Base-by-base conservation (phyloP, 176 grass and related monocot genomes). In the Zea luxurians region DNA sequence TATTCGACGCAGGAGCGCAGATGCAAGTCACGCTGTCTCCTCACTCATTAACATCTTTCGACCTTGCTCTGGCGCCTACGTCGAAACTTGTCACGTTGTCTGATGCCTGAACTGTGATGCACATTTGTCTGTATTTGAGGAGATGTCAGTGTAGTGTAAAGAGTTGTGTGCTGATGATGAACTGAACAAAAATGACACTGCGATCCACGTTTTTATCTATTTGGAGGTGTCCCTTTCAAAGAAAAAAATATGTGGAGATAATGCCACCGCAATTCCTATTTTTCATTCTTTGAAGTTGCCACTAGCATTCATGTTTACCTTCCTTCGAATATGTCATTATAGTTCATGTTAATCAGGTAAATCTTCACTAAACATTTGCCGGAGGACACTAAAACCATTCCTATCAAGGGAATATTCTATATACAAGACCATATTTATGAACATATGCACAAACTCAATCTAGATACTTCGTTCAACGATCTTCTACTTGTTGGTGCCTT, bases 1-100 rank as follows among this genome's bases (percentile, higher is more conserved):
- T 98, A 13, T 5, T 6, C 18, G 82, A 90, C 35, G 87, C 89
- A 8, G 88, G 64, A 69, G 64, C 68, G 13, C 55, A 94, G 37
- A 94, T 90, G 92, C 43, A 67, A 18, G 81, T 90, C 49, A 82
- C 71, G 13, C 58, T 98, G 46, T 38, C 73, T 63, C 89, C 89
- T 5, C 63, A 89, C 75, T 94, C 95, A 15, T 49, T 70, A 11
- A 70, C 68, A 2, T 88, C 92, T 0, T 94, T 94, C 4, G 95
- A 98, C 69, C 71, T 98, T 10, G 85, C 82, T 18, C 71, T 92
- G 44, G 58, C 50, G 20, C 53, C n/a, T 27, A 27, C 84, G n/a
- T 68, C 73, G 9, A 17, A 79, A 74, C 65, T 55, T 44, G 44
- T 42, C 34, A 49, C 65, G 58, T 49, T 70, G 45, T 11, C 13